Conservation (phyloP, 768 basidiomycete species). For the Guyanaporus albipodus region DNA sequence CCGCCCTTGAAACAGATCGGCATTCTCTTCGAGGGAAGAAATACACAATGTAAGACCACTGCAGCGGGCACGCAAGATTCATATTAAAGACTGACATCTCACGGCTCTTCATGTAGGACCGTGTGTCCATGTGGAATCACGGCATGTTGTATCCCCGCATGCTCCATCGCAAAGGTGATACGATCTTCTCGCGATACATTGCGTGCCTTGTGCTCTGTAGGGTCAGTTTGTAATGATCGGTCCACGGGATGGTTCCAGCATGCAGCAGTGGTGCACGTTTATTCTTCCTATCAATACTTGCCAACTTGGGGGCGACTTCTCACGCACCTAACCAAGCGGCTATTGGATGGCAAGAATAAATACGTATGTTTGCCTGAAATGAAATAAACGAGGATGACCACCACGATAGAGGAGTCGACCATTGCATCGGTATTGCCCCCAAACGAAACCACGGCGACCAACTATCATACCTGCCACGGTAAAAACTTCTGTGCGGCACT, state of each 20-base stretch:
- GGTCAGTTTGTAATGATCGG: not conserved
- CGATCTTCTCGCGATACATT: slow-evolving; percentile 1
- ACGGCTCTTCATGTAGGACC: not conserved
- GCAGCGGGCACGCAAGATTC: not conserved
- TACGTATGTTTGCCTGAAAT: not conserved
- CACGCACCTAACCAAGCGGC: not conserved
- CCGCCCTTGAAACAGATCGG: slow-evolving; percentile 8
- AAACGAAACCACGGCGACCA: no score
- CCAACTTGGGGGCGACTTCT: not conserved
- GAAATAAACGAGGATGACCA: not conserved
- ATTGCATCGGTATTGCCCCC: no score
- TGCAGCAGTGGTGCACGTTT: slow-evolving; percentile 3
- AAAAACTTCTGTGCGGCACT: no score
- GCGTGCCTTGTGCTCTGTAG: not conserved
- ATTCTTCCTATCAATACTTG: not conserved
- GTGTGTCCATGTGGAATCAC: not conserved
- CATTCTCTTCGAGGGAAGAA: not conserved
- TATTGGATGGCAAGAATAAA: not conserved
- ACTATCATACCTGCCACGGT: no score
- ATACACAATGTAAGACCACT: not conserved
- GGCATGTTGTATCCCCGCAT: slow-evolving; percentile 7
- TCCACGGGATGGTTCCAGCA: not conserved
- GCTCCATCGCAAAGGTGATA: slow-evolving; percentile 7
- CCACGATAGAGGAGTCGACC: no score
- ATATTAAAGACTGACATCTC: not conserved